Evolutionary conservation across 2,329 filamentous ascomycete genomes (phyloP), one percentile per base, ranked within the genome.

Genomic region (Penicillium sp.): DNA sequence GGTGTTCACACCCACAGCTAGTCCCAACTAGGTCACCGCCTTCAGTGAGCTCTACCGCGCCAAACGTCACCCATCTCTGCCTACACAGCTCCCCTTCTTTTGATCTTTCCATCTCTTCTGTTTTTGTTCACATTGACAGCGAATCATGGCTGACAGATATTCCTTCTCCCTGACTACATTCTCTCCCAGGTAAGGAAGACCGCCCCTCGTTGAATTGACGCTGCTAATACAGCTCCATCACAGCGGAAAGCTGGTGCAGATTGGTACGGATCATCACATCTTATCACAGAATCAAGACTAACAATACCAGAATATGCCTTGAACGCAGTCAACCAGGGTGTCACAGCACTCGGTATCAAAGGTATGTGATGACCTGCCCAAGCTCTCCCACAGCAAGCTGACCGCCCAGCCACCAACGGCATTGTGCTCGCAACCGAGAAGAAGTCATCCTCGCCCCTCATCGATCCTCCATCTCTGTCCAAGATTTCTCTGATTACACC

Each of bases 81-180:
- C 67, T 62, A 48, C 56, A 47, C 57, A 65, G 47, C 55, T 61
- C 56, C 57, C 57, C 51, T 61, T 39, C 43, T 42, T 48, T 52
- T 48, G 38, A 43, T 58, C 43, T 54, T 57, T 61, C 59, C 56
- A 43, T 58, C 52, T 36, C 36, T 55, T 55, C 49, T 29, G 62
- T 51, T 42, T 51, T 47, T 55, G 49, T 51, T 60, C 45, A 47
- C 52, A 32, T 52, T 54, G 47, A 59, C 49, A 57, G 58, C 54
- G 38, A 47, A 63, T 52, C 74, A 99, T 99, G 93, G 93, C 94
- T 72, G 94, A 99, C 79, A 86, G 94, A 82, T 99, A 99, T 80
- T 97, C 93, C 52, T 99, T 99, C 87, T 99, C 94, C 57, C 85
- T 99, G 75, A 99, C 94, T 62, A 99, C 94, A 63, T 99, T 99